phyloP scores from a whole-genome alignment of 2,329 filamentous ascomycete genomes.

The Nothopassalora personata region DNA sequence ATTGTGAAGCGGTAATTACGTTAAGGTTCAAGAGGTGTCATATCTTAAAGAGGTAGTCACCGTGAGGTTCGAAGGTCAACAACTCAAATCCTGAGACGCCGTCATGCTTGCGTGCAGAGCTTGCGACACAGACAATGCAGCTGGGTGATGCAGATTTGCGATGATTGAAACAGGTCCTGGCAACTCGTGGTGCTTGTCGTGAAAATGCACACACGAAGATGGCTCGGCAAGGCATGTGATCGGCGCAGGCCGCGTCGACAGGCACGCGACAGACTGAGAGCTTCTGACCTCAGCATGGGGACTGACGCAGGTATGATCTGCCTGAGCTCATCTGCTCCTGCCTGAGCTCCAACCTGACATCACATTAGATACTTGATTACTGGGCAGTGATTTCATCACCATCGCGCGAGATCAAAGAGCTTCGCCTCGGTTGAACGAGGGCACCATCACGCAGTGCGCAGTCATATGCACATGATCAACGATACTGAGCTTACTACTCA shows the following conservation, averaged over 20 bases:
- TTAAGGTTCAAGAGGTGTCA: constrained; percentile 13
- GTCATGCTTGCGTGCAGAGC: neutral
- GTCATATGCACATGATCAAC: no score
- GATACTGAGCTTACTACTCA: no score
- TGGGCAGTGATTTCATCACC: no score
- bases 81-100: neutral
- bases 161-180: neutral
- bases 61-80: neutral
- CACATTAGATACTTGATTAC: neutral
- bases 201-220: neutral
- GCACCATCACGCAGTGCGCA: no score
- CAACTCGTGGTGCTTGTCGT: neutral
- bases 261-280: neutral
- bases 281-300: neutral
- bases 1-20: neutral
- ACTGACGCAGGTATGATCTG: neutral
- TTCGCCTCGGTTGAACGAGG: no score
- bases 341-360: neutral
- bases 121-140: neutral
- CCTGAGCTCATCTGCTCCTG: neutral
- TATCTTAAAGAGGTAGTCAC: neutral
- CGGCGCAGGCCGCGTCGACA: neutral
- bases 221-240: neutral
- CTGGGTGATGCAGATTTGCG: neutral
- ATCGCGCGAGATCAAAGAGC: no score